Base-by-base conservation (phyloP, 2,329 filamentous ascomycete genomes). In the Neoarthrinium moseri region DNA sequence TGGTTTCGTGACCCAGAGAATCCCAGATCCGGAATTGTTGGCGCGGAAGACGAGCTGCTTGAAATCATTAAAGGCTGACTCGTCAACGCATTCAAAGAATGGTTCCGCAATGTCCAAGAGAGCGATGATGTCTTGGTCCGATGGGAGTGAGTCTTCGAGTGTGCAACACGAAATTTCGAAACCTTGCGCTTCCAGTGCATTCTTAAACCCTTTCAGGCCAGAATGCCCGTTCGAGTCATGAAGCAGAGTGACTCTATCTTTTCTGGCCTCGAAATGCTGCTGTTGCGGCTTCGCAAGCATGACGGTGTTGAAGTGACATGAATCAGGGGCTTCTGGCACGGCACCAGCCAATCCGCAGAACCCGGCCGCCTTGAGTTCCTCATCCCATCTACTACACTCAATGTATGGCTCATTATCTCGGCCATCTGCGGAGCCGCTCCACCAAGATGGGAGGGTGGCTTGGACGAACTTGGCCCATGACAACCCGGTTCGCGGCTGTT, bases 1-100 rank as follows among this genome's bases (percentile, higher is more conserved):
- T 11, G 35, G 18, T n/a, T 22, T 22, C 6, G 34, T 46, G 17
- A 46, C 8, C 43, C 43, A 46, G 15, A 46, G 12, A 22, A 39
- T 12, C 6, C 29, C 29, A n/a, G n/a, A n/a, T 7, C 18, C 10
- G 5, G 37, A 12, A 8, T 40, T 27, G 5, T 18, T 13, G 13
- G 21, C 12, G n/a, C 13, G n/a, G n/a, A 13, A 12, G n/a, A 36
- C 20, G 12, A 22, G 6, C 6, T 18, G 5, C 12, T 4, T 13
- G 12, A 36, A 36, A 2, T 17, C 15, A 6, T 13, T 8, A 6
- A 36, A 36, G 15, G 12, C 21, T 18, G 5, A 2, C 13, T 18
- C 15, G 5, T 22, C 18, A 22, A 40, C 10, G n/a, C 26, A 13
- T 11, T 27, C 12, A 10, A 40, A 15, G n/a, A 24, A 40, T 22